These are phyloP conservation scores for Trametes punicea DNA, from an alignment of 768 basidiomycete genomes.

Conservation along the genomic window DNA sequence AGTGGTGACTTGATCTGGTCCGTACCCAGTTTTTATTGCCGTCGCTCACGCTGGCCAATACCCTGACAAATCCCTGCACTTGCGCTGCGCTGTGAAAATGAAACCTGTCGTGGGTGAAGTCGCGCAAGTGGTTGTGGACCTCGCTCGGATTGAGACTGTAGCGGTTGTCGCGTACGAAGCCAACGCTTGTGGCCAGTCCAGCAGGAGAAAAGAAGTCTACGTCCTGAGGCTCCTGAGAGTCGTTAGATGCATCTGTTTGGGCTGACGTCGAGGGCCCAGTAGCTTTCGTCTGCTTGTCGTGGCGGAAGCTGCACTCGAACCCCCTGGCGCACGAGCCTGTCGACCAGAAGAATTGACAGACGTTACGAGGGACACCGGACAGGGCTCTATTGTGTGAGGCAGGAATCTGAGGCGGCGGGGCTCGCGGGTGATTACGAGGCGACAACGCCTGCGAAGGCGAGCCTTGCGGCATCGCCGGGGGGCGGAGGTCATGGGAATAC, in stretches of 20 bases:
- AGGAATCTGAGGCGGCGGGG: not conserved
- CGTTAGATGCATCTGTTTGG: not conserved
- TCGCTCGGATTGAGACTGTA: slow-evolving; percentile 40
- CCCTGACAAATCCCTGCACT: slow-evolving; percentile 42
- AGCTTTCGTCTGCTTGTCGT: slow-evolving; percentile 8
- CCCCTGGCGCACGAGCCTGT: slow-evolving; percentile 25
- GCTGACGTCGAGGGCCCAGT: not conserved
- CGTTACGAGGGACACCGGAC: slow-evolving; percentile 20
- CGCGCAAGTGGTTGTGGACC: slow-evolving; percentile 43
- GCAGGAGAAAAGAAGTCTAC: slow-evolving; percentile 10
- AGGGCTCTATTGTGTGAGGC: not conserved
- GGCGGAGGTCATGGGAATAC: slow-evolving; percentile 9
- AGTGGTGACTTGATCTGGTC: not conserved
- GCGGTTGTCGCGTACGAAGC: slow-evolving; percentile 4
- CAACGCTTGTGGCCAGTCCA: not conserved
- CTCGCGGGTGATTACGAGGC: slow-evolving; percentile 3
- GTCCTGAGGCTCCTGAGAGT: not conserved
- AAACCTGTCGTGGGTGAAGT: slow-evolving; percentile 42
- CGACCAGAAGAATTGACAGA: slow-evolving; percentile 30
- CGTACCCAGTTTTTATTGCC: slow-evolving; percentile 22
- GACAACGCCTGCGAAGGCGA: slow-evolving; percentile 1
- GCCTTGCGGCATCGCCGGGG: not conserved
- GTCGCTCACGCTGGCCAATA: slow-evolving; percentile 13
- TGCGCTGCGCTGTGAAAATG: slow-evolving; percentile 40
- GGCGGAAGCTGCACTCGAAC: slow-evolving; percentile 29